phyloP scores from a whole-genome alignment of 208 protist genomes.

The Trypanosoma cruzi region DNA sequence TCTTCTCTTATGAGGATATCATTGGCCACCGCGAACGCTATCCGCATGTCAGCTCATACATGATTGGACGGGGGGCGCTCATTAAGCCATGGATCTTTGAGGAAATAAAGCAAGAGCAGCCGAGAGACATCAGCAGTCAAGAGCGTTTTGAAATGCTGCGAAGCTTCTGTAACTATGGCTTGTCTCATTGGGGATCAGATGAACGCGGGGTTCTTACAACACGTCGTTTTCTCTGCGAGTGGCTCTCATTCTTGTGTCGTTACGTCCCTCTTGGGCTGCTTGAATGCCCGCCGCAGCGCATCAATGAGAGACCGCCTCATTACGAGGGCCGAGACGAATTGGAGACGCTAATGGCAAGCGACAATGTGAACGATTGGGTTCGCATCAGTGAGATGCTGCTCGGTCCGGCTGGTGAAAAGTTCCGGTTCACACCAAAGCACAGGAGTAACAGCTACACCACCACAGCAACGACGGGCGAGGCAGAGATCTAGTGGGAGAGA shows the following conservation, averaged over 20 bases:
- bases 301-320: conserved; percentile 92
- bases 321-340: conserved; percentile 95
- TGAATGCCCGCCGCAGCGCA: conserved; percentile 88
- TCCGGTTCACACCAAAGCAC: conserved; percentile 96
- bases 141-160: conserved; percentile 95
- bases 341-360: conserved; percentile 93
- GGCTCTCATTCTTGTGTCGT: conserved; percentile 95
- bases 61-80: conserved; percentile 92
- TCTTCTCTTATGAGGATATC: conserved; percentile 90
- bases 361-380: conserved; percentile 93
- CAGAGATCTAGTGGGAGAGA: conserved; percentile 44
- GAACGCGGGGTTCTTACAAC: conserved; percentile 85
- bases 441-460: conserved; percentile 91
- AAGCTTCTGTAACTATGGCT: conserved; percentile 88
- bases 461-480: conserved; percentile 19
- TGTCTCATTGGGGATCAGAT: conserved; percentile 97
- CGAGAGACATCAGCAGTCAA: conserved; percentile 93
- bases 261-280: conserved; percentile 96
- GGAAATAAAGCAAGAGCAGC: conserved; percentile 92
- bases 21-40: conserved; percentile 42
- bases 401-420: conserved; percentile 83
- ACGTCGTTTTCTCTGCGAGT: conserved; percentile 96
- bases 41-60: conserved; percentile 67
- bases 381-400: conserved; percentile 91
- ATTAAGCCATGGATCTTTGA: conserved; percentile 99